Percentiles rank a stretch among this genome's conserved stretches.
Conservation (phyloP, 2,329 filamentous ascomycete genomes). For the Sclerotinia trifoliorum region DNA sequence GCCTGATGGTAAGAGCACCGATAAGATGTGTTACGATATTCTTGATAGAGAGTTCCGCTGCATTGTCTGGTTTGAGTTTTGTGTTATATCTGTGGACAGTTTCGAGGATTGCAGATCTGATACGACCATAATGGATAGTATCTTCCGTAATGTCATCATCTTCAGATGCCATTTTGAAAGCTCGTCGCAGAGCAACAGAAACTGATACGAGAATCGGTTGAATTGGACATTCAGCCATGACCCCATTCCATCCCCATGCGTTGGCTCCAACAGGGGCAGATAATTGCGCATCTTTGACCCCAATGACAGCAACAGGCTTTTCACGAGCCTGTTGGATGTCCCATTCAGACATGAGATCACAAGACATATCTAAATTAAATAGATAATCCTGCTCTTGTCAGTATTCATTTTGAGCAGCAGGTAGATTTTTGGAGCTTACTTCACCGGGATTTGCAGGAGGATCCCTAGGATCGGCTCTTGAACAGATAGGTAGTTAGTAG, state of each 20-base stretch:
- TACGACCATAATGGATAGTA: slow-evolving; percentile 72
- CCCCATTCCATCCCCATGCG: slow-evolving; percentile 61
- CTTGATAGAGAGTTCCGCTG: background rate
- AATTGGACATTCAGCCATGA: slow-evolving; percentile 40
- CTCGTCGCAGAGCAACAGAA: slow-evolving; percentile 53
- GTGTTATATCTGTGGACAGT: slow-evolving; percentile 31
- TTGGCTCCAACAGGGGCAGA: slow-evolving; percentile 43
- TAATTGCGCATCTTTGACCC: slow-evolving; percentile 1
- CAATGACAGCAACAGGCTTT: slow-evolving; percentile 12
- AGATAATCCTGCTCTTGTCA: background rate
- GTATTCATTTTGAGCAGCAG: background rate
- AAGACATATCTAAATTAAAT: background rate
- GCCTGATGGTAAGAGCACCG: fast-evolving
- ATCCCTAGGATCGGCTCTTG: background rate
- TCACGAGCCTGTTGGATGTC: background rate
- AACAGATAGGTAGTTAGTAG: background rate
- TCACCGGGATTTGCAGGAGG: background rate
- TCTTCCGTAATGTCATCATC: slow-evolving; percentile 63
- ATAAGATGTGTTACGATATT: background rate
- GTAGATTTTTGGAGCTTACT: background rate
- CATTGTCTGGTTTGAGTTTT: fast-evolving
- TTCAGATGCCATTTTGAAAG: slow-evolving; percentile 58
- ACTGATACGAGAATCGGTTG: slow-evolving; percentile 65
- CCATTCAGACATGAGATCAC: background rate
- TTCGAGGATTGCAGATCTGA: slow-evolving; percentile 63